These are phyloP conservation scores for Hypoxylon cercidicola DNA, from an alignment of 495 filamentous ascomycete species.

Conservation along the genomic window DNA sequence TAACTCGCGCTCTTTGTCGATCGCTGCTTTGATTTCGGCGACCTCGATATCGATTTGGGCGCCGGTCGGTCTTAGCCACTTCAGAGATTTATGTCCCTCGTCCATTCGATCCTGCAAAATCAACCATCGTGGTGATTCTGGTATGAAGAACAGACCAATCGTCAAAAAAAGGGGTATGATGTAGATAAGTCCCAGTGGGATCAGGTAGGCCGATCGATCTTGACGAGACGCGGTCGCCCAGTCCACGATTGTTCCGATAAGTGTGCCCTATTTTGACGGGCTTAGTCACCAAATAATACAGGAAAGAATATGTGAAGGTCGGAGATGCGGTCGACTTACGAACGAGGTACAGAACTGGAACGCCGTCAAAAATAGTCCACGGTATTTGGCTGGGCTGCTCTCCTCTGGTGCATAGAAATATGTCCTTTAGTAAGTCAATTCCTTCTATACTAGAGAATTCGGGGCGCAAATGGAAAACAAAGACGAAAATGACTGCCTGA, in stretches of 20 bases:
- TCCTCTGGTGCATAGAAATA: constrained; percentile 44
- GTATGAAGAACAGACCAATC: constrained; percentile 60
- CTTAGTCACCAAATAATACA: too few relatives aligned
- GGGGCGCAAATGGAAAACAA: too few relatives aligned
- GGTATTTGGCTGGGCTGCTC: constrained; percentile 53
- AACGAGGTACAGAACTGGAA: constrained; percentile 41
- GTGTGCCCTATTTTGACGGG: constrained; percentile 48
- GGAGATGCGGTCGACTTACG: constrained; percentile 32
- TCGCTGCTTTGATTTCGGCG: constrained; percentile 55
- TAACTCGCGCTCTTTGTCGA: constrained; percentile 55
- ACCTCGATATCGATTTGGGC: constrained; percentile 55
- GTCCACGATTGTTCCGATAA: constrained; percentile 63
- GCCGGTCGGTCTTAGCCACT: constrained; percentile 52
- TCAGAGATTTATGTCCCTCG: constrained; percentile 53
- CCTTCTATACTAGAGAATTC: too few relatives aligned
- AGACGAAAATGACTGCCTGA: too few relatives aligned
- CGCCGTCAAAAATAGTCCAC: constrained; percentile 47
- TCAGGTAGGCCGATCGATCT: constrained; percentile 55
- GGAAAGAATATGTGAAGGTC: neutral
- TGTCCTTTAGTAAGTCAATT: too few relatives aligned
- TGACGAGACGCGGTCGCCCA: constrained; percentile 55
- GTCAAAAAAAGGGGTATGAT: constrained; percentile 57
- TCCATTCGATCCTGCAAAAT: constrained; percentile 55
- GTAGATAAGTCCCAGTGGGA: constrained; percentile 61
- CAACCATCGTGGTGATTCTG: constrained; percentile 66